A percentile compares a stretch with the other conserved stretches of the same genome.
These are phyloP conservation scores for Aspergillus baeticus DNA, from an alignment of 495 filamentous ascomycete genomes.

Conservation along the genomic window DNA sequence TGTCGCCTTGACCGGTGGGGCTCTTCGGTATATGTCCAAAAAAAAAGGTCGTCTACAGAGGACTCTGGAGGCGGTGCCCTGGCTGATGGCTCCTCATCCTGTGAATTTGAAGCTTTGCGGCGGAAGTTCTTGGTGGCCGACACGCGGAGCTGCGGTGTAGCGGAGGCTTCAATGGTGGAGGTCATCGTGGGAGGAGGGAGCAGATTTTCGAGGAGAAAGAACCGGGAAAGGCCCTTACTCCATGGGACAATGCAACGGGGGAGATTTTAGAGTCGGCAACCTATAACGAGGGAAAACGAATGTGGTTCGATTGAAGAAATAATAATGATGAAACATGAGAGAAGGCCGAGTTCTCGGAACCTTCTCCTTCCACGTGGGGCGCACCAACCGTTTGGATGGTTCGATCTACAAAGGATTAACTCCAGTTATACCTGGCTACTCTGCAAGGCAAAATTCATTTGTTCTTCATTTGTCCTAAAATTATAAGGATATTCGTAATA, in stretches of 20 bases:
- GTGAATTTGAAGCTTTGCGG: conserved; percentile 12
- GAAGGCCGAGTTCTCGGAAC: conserved; percentile 19
- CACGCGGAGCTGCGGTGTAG: conserved; percentile 39
- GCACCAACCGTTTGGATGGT: conserved; percentile 28
- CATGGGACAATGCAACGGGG: conserved; percentile 17
- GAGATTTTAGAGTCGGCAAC: conserved; percentile 15
- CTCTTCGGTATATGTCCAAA: conserved; percentile 99
- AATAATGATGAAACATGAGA: conserved; percentile 8
- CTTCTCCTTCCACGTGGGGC: conserved; percentile 41
- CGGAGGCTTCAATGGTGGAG: conserved; percentile 31
- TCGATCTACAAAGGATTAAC: conserved; percentile 9
- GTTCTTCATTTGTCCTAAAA: neutral
- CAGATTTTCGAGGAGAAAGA: conserved; percentile 1
- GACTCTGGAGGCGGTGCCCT: conserved; percentile 38
- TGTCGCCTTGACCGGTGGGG: conserved; percentile 86
- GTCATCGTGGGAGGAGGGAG: conserved; percentile 25
- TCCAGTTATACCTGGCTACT: neutral
- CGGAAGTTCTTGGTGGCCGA: conserved; percentile 30
- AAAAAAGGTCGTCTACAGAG: conserved; percentile 56
- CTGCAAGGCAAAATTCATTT: neutral
- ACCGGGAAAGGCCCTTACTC: conserved; percentile 14
- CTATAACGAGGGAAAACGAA: conserved; percentile 15
- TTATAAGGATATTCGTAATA: conserved; percentile 8
- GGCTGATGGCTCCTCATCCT: conserved; percentile 21
- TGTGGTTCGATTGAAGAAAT: conserved; percentile 11